Conservation (phyloP, 371 early-diverging fungal species). For the Circinella minor region DNA sequence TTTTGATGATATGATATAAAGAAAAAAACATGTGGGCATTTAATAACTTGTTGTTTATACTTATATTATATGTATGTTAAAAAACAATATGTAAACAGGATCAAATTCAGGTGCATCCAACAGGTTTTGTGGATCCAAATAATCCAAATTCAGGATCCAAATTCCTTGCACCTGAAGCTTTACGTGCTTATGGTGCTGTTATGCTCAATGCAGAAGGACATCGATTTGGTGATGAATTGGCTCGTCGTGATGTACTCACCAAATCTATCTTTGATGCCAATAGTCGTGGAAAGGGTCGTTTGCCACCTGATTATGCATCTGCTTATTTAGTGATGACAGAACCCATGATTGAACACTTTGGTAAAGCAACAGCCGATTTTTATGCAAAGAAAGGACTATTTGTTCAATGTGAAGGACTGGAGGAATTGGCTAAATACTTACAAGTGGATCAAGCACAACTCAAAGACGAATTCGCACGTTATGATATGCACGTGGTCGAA, state of each 20-base stretch:
- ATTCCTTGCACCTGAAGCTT: constrained; percentile 82
- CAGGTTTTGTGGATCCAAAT: constrained; percentile 79
- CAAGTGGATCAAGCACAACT: constrained; percentile 49
- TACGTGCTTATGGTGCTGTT: constrained; percentile 82
- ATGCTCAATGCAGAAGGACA: constrained; percentile 67
- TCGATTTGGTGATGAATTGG: constrained; percentile 80
- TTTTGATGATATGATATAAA: neutral
- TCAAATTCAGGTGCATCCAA: constrained; percentile 83
- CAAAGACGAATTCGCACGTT: constrained; percentile 57
- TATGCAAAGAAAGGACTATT: constrained; percentile 68
- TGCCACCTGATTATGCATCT: constrained; percentile 15
- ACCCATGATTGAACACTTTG: constrained; percentile 58
- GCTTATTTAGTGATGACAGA: constrained; percentile 63
- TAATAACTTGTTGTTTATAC: no score
- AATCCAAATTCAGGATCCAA: constrained; percentile 66
- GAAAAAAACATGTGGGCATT: neutral
- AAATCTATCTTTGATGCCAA: constrained; percentile 43
- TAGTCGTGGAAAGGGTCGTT: neutral
- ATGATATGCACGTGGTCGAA: constrained; percentile 51
- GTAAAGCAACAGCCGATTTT: constrained; percentile 60
- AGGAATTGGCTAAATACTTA: constrained; percentile 60
- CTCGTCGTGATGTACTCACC: constrained; percentile 63
- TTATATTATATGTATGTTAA: no score
- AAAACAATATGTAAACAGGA: constrained; percentile 23
- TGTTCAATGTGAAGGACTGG: constrained; percentile 50